Evolutionary conservation across 208 protist genomes (phyloP), one percentile per base, ranked within the genome.

Genomic region (Trypanosoma boissoni): DNA sequence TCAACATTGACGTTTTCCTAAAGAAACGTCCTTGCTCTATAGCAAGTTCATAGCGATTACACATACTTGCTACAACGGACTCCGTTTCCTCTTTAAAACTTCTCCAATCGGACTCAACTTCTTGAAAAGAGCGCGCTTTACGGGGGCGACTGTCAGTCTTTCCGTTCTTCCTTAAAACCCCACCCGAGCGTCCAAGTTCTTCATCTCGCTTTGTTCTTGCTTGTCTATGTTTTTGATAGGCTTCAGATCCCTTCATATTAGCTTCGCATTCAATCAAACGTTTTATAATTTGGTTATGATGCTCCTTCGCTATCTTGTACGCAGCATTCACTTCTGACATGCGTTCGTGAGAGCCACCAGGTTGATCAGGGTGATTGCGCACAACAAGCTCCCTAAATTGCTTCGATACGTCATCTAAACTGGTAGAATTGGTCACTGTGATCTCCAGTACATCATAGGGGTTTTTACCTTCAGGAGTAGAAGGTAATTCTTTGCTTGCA

Each of bases 361-460:
- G 87, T 53, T 83, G 70, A 57, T 96, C 91, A 26, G 91, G 91
- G 67, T 96, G 91, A 53, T 89, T 82, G 58, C 87, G 72, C 49
- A 92, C 77, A 18, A 94, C 91, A 49, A 96, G 72, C 10, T 78
- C 73, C 26, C 86, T 75, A 50, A 91, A 94, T 67, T 93, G 85
- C 63, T 93, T 94, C 31, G 87, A 86, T 18, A 96, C 68, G 29
- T 94, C 85, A 27, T 92, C 83, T 1, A 93, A 27, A n/a, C 78
- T 82, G 21, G 85, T 88, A 36, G 78, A 58, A 16, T 65, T 72
- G 1, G 78, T 88, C 7, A 93, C 73, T 14, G 82, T 85, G 20
- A 96, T 62, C 57, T 96, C 80, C 26, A 96, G 78, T 34, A 96
- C 87, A 66, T 93, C 86, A 60, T 96, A 96, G 12, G 91, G 91